Evolutionary conservation across 768 basidiomycete genomes (phyloP), one percentile per base, ranked within the genome.

Genomic region (Tricholoma sp.): DNA sequence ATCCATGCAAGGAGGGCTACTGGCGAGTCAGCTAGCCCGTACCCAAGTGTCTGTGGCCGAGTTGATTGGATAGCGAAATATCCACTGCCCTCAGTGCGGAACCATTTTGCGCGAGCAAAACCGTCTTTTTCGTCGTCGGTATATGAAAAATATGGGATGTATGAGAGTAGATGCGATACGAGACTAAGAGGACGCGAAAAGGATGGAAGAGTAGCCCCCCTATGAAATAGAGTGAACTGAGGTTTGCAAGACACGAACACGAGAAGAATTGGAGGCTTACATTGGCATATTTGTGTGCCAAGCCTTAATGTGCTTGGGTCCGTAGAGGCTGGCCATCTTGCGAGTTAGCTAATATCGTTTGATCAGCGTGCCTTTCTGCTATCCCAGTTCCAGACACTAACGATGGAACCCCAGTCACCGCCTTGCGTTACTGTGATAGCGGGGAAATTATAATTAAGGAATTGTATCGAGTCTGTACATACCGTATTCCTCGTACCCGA

Each of bases 401-500:
- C 80, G 2, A 58, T 0, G 11, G 44, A 54, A 13, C 79, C 80
- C 77, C 76, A 80, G 55, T 81, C 80, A 4, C 79, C 80, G 4
- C 80, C 80, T 58, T 78, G 77, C 0, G 74, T 73, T 7, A 79
- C 80, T 81, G 60, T 6, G 44, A 34, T 15, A 17, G 29, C 39
- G 11, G 39, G 37, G 55, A 29, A 24, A 24, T 24, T 24, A 59
- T 31, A n/a, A 24, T 37, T 13, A 33, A 39, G 13, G 10, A 47
- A 45, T 6, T 18, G 34, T 34, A 24, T 24, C 1, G 34, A 13
- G 34, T 13, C 34, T 12, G 13, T 4, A 44, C 67, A 29, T 55
- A 74, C 80, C 78, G 60, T 79, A 80, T 58, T 79, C 71, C 18
- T 74, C 55, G 54, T 81, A 80, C 9, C 80, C 80, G 1, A 81